Base-by-base conservation (phyloP, 805 yeast species). In the Torulaspora maleeae region DNA sequence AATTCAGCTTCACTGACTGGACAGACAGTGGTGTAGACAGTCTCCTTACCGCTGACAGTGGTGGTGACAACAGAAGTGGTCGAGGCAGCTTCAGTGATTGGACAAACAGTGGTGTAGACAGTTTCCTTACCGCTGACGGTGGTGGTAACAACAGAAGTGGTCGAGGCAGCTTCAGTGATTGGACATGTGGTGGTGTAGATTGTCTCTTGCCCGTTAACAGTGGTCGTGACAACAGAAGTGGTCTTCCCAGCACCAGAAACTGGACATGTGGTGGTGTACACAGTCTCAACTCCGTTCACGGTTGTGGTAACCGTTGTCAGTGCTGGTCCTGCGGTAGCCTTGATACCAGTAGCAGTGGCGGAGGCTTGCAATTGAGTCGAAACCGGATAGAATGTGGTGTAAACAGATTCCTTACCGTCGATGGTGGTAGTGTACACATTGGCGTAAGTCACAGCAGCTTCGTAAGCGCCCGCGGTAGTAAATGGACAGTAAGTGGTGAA, bases 221-320 rank as follows among this genome's bases (percentile, higher is more conserved):
- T 43, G 27, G 47, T 47, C 24, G 47, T 42, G 24, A 45, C 35
- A 13, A 46, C 45, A 12, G 43, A 20, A 16, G 32, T 38, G n/a
- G 33, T 36, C 28, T 36, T 36, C 7, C 24, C 44, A 12, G n/a
- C 42, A 11, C 24, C 30, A 25, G 32, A 13, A 29, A 32, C 24
- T 32, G 56, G 54, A 38, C 52, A 53, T 35, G 36, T 37, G 27
- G 56, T 53, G 38, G 57, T 53, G 47, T 49, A 51, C 20, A 43
- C 33, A 32, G 36, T 39, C 30, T 43, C 42, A 13, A 36, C 36
- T 16, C 48, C 45, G 24, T 36, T 37, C 8, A 28, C 37, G 19
- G 48, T 40, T 9, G 52, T 41, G 27, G 58, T 54, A 20, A 44
- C 51, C 16, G 37, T 41, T 25, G 47, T 36, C 44, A 36, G 34